phyloP scores from a whole-genome alignment of 2,329 filamentous ascomycete species.

The Paraphaeosphaeria minitans region DNA sequence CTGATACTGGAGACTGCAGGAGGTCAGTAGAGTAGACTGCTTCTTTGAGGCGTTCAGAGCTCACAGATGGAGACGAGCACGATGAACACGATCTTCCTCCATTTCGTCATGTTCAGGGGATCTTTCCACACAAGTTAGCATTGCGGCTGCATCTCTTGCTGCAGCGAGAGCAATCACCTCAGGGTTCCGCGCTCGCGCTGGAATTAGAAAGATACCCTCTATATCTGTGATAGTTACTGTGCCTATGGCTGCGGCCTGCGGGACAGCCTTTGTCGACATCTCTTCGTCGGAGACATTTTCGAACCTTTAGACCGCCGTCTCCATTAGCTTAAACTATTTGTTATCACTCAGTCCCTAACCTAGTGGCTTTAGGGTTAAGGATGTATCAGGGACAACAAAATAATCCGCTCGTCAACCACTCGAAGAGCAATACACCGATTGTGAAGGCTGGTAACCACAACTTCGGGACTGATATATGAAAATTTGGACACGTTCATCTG shows the following conservation, averaged over 20 bases:
- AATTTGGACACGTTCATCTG: too few species aligned
- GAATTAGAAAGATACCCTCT: conserved; percentile 21
- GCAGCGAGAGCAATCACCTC: too few species aligned
- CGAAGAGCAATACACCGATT: too few species aligned
- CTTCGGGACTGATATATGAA: too few species aligned
- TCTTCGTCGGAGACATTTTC: conserved; percentile 16
- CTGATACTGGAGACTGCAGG: conserved; percentile 47
- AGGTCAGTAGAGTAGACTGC: not conserved
- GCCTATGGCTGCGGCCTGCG: conserved; percentile 27
- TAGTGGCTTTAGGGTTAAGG: too few species aligned
- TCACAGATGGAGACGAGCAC: conserved; percentile 34
- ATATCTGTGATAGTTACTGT: conserved; percentile 37
- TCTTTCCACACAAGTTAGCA: too few species aligned
- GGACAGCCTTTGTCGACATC: conserved; percentile 11
- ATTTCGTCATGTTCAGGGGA: conserved; percentile 36
- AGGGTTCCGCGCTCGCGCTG: conserved; percentile 25
- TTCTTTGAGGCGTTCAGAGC: not conserved
- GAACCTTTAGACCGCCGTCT: conserved; percentile 19
- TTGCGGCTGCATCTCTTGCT: too few species aligned
- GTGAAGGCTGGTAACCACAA: too few species aligned
- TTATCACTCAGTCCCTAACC: too few species aligned
- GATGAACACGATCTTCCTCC: conserved; percentile 36
- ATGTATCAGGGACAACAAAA: too few species aligned
- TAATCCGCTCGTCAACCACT: not conserved
- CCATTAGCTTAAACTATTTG: conserved; percentile 17